A percentile compares a stretch with the other conserved stretches of the same genome.
Conservation (phyloP, 441 rosid species). For the Croton setiger region DNA sequence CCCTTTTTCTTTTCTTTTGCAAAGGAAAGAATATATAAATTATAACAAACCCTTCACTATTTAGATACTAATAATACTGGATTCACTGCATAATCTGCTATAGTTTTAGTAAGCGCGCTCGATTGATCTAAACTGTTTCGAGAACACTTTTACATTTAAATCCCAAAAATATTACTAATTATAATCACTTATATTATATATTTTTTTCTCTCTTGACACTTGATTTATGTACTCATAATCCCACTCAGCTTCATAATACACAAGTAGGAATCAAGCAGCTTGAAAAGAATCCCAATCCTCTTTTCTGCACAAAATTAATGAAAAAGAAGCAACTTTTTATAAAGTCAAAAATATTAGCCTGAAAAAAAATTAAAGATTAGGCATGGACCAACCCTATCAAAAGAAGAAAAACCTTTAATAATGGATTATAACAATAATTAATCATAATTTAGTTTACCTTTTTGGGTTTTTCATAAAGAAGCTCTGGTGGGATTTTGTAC, state of each 20-base stretch:
- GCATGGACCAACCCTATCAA: neutral
- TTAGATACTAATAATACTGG: neutral
- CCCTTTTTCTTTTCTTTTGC: too few relatives aligned
- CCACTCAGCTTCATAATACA: conserved; percentile 28
- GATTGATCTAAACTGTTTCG: too few relatives aligned
- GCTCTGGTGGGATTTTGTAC: conserved; percentile 77
- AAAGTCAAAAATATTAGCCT: neutral
- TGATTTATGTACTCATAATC: conserved; percentile 5
- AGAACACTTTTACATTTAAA: too few relatives aligned
- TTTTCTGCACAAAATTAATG: conserved; percentile 47
- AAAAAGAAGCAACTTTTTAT: neutral
- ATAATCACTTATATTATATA: neutral
- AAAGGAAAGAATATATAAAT: conserved; percentile 6
- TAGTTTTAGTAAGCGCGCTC: too few relatives aligned
- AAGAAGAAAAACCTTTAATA: neutral
- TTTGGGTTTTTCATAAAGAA: conserved; percentile 52
- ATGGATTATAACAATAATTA: neutral
- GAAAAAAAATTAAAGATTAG: neutral
- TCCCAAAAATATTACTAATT: too few relatives aligned
- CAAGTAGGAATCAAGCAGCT: conserved; percentile 65
- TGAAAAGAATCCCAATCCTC: conserved; percentile 51
- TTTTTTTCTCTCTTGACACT: neutral
- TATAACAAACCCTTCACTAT: neutral
- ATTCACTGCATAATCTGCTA: too few relatives aligned
- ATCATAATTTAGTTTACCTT: conserved; percentile 34